Base-by-base conservation (phyloP, 2,329 filamentous ascomycete species). In the Colletotrichum brevisporum region DNA sequence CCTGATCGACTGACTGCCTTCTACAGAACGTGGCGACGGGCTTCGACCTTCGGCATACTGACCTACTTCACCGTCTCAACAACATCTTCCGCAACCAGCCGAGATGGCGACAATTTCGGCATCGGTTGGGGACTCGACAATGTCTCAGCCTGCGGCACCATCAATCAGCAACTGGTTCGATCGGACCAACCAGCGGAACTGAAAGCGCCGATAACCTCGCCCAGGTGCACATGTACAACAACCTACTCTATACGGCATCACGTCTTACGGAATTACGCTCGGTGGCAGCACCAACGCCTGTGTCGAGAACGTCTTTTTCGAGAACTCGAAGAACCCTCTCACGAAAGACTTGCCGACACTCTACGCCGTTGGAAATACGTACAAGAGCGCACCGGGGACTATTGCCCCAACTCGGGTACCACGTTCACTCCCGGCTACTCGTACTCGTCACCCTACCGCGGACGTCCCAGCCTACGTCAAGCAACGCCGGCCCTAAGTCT, bases 81-180 rank as follows among this genome's bases (percentile, higher is more conserved):
- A 72, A 70, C 52, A 67, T 71, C 15, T 69, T 72, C 51, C 65
- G 70, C 26, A 71, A 72, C 53, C 69, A 72, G n/a, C n/a, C n/a
- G n/a, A n/a, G n/a, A n/a, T n/a, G n/a, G n/a, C 54, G 67, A 72
- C 60, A 72, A 52, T 27, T 72, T 72, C 27, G 71, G 71, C 13
- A 72, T 72, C 24, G 67, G 71, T 51, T 72, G 71, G n/a, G n/a
- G 71, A 72, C 71, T 1, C n/a, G 69, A 71, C 2, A 72, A 73
- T 2, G 71, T 73, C 10, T 60, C 63, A 0, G 67, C 70, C 0
- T 57, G 63, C 13, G 71, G 63, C 24, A 73, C 67, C 6, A 67
- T 73, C 50, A 66, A 67, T 54, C 59, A 70, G n/a, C 50, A 73
- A 73, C 67, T 71, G 56, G 51, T 71, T 73, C 26, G 63, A 72